Evolutionary conservation across 495 filamentous ascomycete genomes (phyloP), one percentile per base, ranked within the genome.

Genomic region (Aspergillus cristatus): DNA sequence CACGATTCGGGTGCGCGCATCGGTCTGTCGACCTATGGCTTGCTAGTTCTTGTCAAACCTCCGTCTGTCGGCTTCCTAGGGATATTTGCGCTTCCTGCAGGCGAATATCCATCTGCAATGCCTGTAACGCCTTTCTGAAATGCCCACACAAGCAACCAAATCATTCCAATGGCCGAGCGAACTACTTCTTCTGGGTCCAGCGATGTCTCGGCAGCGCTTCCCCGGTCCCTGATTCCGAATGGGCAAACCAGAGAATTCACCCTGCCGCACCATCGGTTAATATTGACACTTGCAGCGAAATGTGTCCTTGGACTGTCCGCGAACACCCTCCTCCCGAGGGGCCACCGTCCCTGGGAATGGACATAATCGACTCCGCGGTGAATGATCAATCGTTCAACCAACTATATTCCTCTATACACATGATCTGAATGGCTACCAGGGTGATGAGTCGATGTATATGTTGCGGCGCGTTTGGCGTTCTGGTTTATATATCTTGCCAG

Each of bases 1-100:
- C 65, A 10, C 62, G 65, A 2, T 68, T 70, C 38, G 65, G 65
- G 26, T 70, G 65, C 26, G 62, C 66, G 8, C 66, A 70, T 45
- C 56, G 63, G 34, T 68, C 66, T 2, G 53, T 68, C 32, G 66
- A 70, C 40, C 42, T 68, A 17, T 70, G 66, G 66, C 39, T 70
- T 13, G 59, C 62, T 2, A 60, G 62, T 16, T 61, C 67, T 15
- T 61, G 66, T 34, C 63, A 70, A 38, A 58, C 57, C 12, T 61
- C 57, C 2, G 48, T 68, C 29, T 70, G 66, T 24, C 60, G 57
- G 10, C 44, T 62, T 6, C 55, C 61, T 32, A 61, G 67, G 39
- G 54, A 50, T 6, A 48, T 50, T 34, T 70, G 66, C 32, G 34
- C 48, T 8, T 62, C 62, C 0, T 70, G 66, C 44, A 48, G 50